Base-by-base conservation (phyloP, 1,139 yeast genomes). In the Diutina pseudorugosa region DNA sequence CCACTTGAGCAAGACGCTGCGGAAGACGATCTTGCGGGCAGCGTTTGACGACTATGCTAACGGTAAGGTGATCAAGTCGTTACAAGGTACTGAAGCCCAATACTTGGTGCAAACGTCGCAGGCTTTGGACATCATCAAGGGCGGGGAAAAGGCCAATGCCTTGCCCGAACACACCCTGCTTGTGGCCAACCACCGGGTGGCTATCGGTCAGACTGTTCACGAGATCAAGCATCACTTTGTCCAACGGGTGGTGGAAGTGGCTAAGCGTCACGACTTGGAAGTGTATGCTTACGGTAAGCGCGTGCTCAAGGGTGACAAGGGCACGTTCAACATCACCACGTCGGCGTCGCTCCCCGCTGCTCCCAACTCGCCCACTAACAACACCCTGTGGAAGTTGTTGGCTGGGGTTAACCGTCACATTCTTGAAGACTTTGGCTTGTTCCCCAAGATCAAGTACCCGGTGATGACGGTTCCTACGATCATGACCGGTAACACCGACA, bases 351-450 rank as follows among this genome's bases (percentile, higher is more conserved):
- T 62, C 52, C 70, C 69, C 51, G 64, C 71, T 14, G 73, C 77
- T 1, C 76, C 75, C 1, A 62, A 66, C 2, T 58, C 75, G 16
- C 76, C 77, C 3, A 53, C 62, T 6, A 58, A 65, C 49, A 75
- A 67, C 51, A 70, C 67, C 33, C 73, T 67, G 2, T 73, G 76
- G 76, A 62, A 67, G 51, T 64, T 68, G 52, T 64, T 73, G 55
- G 70, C 76, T 4, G 75, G 76, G 16, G 68, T 68, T 12, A 67
- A 72, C n/a, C 68, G 77, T 58, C 75, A 73, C 56, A 71, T 76
- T 44, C 63, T 67, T 53, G 77, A 75, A 56, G 75, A 71, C 9
- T 40, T 40, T 11, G 49, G 40, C n/a, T 14, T 45, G 19, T 45
- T 27, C 21, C 21, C 19, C 7, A 16, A 45, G 12, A 18, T 45